Percentiles rank a stretch among this genome's conserved stretches.
Conservation (phyloP, 2,329 filamentous ascomycete genomes). For the Alternaria sp. region DNA sequence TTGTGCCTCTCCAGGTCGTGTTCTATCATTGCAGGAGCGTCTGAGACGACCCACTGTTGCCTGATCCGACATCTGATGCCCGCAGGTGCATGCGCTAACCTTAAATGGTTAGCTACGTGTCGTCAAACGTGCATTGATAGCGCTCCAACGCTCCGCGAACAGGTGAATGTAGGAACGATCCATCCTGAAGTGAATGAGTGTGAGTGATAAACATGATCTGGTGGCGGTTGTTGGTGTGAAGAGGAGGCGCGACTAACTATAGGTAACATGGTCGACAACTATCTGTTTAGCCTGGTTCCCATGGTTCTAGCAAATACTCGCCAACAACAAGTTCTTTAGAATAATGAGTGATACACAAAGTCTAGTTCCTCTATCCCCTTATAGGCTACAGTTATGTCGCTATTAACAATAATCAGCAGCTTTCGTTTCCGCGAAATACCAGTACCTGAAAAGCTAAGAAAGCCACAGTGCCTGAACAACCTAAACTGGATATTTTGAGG, state of each 20-base stretch:
- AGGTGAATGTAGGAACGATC: background rate
- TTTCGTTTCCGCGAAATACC: background rate
- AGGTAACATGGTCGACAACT: background rate
- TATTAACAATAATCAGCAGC: background rate
- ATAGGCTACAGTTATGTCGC: background rate
- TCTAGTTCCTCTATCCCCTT: background rate
- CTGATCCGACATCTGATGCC: background rate
- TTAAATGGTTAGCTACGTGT: background rate
- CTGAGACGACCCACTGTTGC: constrained; percentile 1
- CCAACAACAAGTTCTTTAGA: background rate
- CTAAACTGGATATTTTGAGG: background rate
- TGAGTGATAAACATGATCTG: background rate
- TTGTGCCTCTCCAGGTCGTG: constrained; percentile 1
- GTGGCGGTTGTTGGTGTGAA: background rate
- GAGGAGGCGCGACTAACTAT: background rate
- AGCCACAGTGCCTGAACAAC: background rate
- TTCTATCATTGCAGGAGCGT: constrained; percentile 7
- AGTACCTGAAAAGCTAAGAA: background rate
- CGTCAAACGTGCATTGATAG: background rate
- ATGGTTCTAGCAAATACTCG: background rate
- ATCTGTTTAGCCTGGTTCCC: background rate
- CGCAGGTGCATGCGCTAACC: background rate
- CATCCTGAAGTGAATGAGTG: background rate
- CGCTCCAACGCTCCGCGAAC: background rate
- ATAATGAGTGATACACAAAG: background rate